A percentile compares a stretch with the other conserved stretches of the same genome.
Conservation (phyloP, 176 grass and related monocot genomes). For the Triticum monococcum region DNA sequence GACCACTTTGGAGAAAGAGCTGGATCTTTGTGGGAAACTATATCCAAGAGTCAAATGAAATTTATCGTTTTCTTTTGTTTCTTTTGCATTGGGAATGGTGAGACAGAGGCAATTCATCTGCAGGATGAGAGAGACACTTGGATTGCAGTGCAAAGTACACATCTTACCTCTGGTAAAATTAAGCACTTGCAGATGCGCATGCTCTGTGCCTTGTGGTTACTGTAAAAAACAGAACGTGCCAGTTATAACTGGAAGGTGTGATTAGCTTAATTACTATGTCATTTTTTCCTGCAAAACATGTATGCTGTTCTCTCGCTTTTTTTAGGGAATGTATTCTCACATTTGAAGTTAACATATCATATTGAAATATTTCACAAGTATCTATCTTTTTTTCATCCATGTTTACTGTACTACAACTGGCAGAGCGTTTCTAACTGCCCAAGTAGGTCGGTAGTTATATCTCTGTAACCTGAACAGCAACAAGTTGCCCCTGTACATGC, state of each 20-base stretch:
- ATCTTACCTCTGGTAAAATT: constrained; percentile 1
- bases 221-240: not conserved
- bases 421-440: not conserved
- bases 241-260: not conserved
- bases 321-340: not conserved
- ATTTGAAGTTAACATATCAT: not conserved
- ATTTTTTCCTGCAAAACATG: not conserved
- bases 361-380: not conserved
- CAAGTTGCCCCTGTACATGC: constrained; percentile 1
- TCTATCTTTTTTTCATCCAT: not conserved
- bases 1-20: constrained; percentile 39
- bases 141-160: constrained; percentile 2
- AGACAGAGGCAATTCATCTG: constrained; percentile 21
- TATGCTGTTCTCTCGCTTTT: too few relatives aligned
- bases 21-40: constrained; percentile 31
- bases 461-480: not conserved
- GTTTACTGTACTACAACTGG: not conserved
- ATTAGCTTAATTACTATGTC: not conserved
- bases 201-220: not conserved
- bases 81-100: constrained; percentile 21
- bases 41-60: constrained; percentile 14
- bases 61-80: constrained; percentile 21
- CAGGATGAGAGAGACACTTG: not conserved
- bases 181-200: not conserved
- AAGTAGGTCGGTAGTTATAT: not conserved